Percentiles rank a stretch among this genome's conserved stretches.
These are phyloP conservation scores for Magnusiomyces paraingens DNA, from an alignment of 1,139 yeast genomes.

Conservation along the genomic window DNA sequence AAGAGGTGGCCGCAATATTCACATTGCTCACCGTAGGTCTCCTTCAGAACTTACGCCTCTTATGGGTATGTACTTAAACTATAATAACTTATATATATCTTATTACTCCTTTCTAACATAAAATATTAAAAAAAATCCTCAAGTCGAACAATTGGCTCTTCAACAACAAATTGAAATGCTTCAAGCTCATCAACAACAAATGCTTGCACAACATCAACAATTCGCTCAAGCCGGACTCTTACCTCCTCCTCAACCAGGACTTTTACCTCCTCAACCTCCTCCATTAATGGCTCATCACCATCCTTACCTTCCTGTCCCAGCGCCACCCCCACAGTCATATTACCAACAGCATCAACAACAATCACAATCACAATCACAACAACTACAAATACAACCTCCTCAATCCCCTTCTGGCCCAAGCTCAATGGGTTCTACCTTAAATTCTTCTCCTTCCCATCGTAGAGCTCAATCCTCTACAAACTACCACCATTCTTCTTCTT, in stretches of 20 bases:
- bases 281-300: constrained; percentile 20
- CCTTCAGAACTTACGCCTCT: constrained; percentile 92
- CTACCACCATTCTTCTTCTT: constrained; percentile 10
- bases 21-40: constrained; percentile 90
- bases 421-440: no score
- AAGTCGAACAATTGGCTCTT: constrained; percentile 79
- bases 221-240: constrained; percentile 28
- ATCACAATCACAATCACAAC: no score
- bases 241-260: background rate
- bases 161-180: constrained; percentile 89
- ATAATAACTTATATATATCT: background rate
- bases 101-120: background rate
- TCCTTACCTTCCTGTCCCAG: constrained; percentile 28
- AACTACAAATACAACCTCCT: no score
- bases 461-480: constrained; percentile 32
- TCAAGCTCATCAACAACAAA: constrained; percentile 87
- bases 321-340: constrained; percentile 19
- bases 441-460: constrained; percentile 24
- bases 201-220: constrained; percentile 62
- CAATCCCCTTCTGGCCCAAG: no score
- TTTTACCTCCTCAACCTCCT: constrained; percentile 19
- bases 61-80: constrained; percentile 49
- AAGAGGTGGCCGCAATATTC: constrained; percentile 38
- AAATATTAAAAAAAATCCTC: no score
- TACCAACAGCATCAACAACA: background rate